Base-by-base conservation (phyloP, 2,329 filamentous ascomycete species). In the Arthrinium phaeospermum region DNA sequence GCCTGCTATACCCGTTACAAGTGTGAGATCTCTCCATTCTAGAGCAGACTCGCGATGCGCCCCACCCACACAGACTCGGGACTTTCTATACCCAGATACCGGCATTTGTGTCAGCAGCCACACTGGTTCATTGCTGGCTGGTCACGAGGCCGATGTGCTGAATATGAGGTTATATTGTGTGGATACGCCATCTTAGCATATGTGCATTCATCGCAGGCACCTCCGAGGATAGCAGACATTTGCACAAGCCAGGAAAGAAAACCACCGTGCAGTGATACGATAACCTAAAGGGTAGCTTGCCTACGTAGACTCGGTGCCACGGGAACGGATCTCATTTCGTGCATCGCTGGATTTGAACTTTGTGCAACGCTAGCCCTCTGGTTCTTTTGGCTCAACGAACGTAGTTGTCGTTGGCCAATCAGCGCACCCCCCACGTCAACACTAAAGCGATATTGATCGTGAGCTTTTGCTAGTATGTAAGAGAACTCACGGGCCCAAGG, bases 281-380 rank as follows among this genome's bases (percentile, higher is more conserved):
- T 64, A 24, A n/a, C 30, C 34, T 22, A 41, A n/a, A 22, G 8
- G 12, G 57, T n/a, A 64, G 57, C 22, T 41, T 34, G 57, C 57
- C 30, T 24, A 64, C 22, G 57, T 41, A 41, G 57, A 64, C 57
- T 64, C 57, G 57, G 57, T 64, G 57, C 34, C 57, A 64, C 57
- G 34, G 57, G 57, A 64, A 14, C 34, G 57, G 57, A 64, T 64
- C 34, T 64, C 57, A 64, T 64, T 64, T 64, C 30, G 57, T 64
- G 57, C 57, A 64, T n/a, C 57, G 57, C 19, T 41, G 41, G 57
- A 64, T 64, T 64, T 64, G 57, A 64, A 64, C 34, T 64, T 64
- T 64, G 57, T 41, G 57, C 34, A 64, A 64, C 57, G 41, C 34
- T 37, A 64, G n/a, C 22, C 34, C 30, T 41, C 34, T 64, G 34